Evolutionary conservation across 163 green algal genomes (phyloP).

Genomic region (Scenedesmus sp.): DNA sequence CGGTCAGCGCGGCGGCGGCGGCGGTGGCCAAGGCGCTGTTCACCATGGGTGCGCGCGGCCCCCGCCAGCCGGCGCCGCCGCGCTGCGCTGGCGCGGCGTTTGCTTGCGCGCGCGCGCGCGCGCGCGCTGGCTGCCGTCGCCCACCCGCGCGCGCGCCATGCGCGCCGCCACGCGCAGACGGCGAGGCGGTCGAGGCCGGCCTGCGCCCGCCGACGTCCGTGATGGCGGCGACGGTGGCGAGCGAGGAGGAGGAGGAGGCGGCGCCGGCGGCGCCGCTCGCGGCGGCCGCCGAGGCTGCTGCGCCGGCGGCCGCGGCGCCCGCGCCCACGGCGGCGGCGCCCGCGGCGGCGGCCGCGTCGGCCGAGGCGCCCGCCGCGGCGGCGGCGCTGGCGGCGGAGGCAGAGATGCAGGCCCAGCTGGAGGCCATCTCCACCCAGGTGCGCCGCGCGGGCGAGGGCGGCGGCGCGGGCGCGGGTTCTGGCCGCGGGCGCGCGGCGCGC

Average conservation of each 20-base stretch:
- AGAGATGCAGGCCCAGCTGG: constrained; percentile 29
- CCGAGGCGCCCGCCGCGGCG: not conserved
- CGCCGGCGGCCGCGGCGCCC: not conserved
- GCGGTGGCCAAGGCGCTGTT: constrained; percentile 31
- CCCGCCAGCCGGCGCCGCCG: not conserved
- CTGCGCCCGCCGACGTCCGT: no score
- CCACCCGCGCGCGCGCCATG: no score
- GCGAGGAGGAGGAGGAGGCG: no score
- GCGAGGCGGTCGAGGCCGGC: no score
- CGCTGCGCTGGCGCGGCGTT: not conserved
- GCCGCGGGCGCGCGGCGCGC: no score
- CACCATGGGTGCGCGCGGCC: constrained; percentile 3
- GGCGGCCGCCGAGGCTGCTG: no score
- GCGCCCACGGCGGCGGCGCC: not conserved
- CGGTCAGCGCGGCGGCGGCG: constrained; percentile 9
- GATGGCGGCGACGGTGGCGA: not conserved
- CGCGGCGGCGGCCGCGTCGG: no score
- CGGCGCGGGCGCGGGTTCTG: no score
- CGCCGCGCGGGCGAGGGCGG: not conserved
- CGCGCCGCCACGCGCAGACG: no score
- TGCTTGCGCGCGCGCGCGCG: no score
- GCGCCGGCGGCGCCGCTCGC: no score
- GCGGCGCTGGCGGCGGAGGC: constrained; percentile 9
- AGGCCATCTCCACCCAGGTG: constrained; percentile 11
- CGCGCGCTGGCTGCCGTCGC: no score